Base-by-base conservation (phyloP, 495 filamentous ascomycete genomes). In the Penicillium taxi region DNA sequence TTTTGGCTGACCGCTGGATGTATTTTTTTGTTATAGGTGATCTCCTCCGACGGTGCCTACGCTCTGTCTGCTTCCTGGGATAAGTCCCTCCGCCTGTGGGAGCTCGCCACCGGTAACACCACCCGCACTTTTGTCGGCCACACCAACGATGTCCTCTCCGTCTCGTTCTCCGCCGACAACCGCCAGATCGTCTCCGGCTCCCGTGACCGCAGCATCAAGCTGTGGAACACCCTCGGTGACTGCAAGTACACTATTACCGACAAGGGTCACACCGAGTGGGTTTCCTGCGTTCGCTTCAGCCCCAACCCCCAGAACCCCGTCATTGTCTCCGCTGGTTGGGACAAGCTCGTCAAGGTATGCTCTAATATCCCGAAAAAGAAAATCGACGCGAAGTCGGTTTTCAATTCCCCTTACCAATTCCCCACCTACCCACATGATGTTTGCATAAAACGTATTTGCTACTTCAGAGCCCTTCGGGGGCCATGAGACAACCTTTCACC, bases 221-320 rank as follows among this genome's bases (percentile, higher is more conserved):
- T 99, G 50, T 99, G 91, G 91, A 99, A 99, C 77, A 99, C 91
- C 56, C 87, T 99, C 36, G 91, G 91, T 66, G 91, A 99, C 78
- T 99, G 91, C 86, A 99, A 99, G 78, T 99, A 79, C 80, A 99
- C 90, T 76, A 96, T 99, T 79, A 91, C 85, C 71, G 91, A 99
- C 58, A 96, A 99, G 81, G 91, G 93, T 58, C 91, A 99, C 74
- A 84, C 86, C 65, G 91, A 99, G 71, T 99, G 91, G 91, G 93
- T 96, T 44, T 95, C 88, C 42, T 96, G 93, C 74, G 91, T 99
- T 44, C 83, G 91, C 61, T 99, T 99, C 84, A 89, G 82, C 76
- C 91, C 91, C 53, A 99, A 99, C 77, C 91, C 91, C 53, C 89
- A 96, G 77, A 96, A 96, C 80, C 90, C 91, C 53, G 91, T 99